These are phyloP conservation scores for Aspergillus ellipticus DNA, from an alignment of 495 filamentous ascomycete species.

Conservation along the genomic window DNA sequence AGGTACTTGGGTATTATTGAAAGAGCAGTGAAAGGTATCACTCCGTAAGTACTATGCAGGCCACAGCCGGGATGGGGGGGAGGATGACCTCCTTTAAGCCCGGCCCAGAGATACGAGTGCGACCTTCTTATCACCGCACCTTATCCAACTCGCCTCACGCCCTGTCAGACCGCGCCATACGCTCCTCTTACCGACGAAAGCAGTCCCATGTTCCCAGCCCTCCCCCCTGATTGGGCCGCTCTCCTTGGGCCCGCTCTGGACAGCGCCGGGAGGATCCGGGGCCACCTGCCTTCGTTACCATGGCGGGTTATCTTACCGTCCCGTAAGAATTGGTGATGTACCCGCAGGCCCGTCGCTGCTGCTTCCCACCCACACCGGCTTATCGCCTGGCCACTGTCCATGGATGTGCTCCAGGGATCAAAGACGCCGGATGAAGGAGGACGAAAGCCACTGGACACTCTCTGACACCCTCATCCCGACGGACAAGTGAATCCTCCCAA, in stretches of 20 bases:
- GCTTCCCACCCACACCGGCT: neutral
- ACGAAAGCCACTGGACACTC: too few species aligned
- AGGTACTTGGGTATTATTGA: constrained; percentile 1
- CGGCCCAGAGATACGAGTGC: neutral
- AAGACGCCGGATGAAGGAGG: too few species aligned
- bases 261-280: constrained; percentile 26
- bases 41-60: neutral
- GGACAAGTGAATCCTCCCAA: too few species aligned
- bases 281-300: neutral
- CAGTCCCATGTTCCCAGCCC: constrained; percentile 9
- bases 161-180: constrained; percentile 6
- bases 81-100: neutral
- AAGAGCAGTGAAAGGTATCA: neutral
- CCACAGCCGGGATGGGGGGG: too few species aligned
- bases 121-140: constrained; percentile 10
- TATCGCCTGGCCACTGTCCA: neutral
- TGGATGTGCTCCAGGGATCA: too few species aligned
- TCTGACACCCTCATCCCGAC: too few species aligned
- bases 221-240: constrained; percentile 23
- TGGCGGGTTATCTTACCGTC: constrained; percentile 1
- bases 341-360: too few species aligned
- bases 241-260: constrained; percentile 5
- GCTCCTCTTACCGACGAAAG: constrained; percentile 7
- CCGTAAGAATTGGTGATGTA: too few species aligned
- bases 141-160: neutral